Base-by-base conservation (phyloP, 1,284 basidiomycete genomes). In the Jaminaea rosea region DNA sequence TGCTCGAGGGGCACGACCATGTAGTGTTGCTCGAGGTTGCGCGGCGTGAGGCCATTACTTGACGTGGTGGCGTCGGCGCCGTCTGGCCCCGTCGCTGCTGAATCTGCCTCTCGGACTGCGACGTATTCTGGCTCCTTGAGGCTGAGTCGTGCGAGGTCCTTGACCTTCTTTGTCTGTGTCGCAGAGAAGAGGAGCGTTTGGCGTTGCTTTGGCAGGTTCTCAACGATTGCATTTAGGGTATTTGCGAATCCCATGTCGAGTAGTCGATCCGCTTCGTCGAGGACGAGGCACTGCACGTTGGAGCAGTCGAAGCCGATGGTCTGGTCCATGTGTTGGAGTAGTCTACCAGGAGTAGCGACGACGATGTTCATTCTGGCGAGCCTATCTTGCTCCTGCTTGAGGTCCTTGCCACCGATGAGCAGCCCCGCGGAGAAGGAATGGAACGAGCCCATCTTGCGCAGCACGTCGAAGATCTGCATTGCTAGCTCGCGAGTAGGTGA, bases 271-370 rank as follows among this genome's bases (percentile, higher is more conserved):
- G 92, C 92, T 79, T 98, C 92, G 71, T 98, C 92, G 17, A 98
- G 83, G 2, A 97, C 90, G n/a, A 98, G 82, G 19, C 94, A 74
- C 73, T 97, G 91, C 24, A 98, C 76, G 65, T 90, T 88, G 60
- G 87, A 85, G 31, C 84, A 84, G 56, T 93, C 90, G 65, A 98
- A 96, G 1, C 91, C 91, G 46, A 91, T 82, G 0, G 94, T 97
- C 76, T 97, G 91, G 72, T 98, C 94, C 84, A 98, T 87, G 75
- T 98, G 94, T 72, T 99, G 94, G 49, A 98, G 77, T 26, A 98
- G 77, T 49, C 94, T 82, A 15, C 93, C 94, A 0, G 93, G 93
- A 2, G 94, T 97, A 1, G 93, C 92, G 19, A 98, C 88, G 24
- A 98, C 81, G 55, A 98, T 94, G 72, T 98, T 98, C 91, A 98